These are phyloP conservation scores for Globisporangium iwayamae DNA, from an alignment of 352 stramenopile genomes.

Conservation along the genomic window DNA sequence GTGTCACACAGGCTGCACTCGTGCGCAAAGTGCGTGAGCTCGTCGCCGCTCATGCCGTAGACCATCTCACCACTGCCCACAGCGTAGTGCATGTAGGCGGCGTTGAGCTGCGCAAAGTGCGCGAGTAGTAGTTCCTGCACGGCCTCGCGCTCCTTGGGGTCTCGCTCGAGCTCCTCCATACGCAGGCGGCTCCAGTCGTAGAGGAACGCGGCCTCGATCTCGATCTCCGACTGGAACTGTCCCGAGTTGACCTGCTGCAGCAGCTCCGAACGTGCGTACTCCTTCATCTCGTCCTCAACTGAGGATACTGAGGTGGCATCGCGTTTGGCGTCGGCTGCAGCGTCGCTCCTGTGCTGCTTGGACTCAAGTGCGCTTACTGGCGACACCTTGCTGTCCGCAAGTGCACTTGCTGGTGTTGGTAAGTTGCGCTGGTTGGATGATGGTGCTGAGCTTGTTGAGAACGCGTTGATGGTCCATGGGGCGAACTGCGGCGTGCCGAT, in stretches of 20 bases:
- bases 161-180: conserved; percentile 50
- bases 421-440: background rate
- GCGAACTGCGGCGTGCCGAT: conserved; percentile 70
- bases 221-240: conserved; percentile 77
- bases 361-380: background rate
- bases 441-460: conserved; percentile 24
- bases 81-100: conserved; percentile 76
- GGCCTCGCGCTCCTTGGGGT: conserved; percentile 39
- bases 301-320: conserved; percentile 7
- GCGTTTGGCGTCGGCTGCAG: conserved; percentile 6
- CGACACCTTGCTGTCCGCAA: conserved; percentile 5
- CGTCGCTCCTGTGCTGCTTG: conserved; percentile 1
- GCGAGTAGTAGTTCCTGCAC: conserved; percentile 57
- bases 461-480: conserved; percentile 58
- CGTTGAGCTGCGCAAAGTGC: conserved; percentile 51
- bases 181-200: conserved; percentile 68
- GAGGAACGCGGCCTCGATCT: conserved; percentile 75
- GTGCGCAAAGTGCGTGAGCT: conserved; percentile 75
- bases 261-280: conserved; percentile 66
- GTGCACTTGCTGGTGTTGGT: background rate
- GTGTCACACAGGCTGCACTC: conserved; percentile 56
- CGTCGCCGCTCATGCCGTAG: conserved; percentile 64
- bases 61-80: conserved; percentile 52
- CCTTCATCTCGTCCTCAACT: conserved; percentile 46
- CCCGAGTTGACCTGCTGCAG: conserved; percentile 73